phyloP scores from a whole-genome alignment of 2,329 filamentous ascomycete genomes.

The Biscogniauxia marginata region DNA sequence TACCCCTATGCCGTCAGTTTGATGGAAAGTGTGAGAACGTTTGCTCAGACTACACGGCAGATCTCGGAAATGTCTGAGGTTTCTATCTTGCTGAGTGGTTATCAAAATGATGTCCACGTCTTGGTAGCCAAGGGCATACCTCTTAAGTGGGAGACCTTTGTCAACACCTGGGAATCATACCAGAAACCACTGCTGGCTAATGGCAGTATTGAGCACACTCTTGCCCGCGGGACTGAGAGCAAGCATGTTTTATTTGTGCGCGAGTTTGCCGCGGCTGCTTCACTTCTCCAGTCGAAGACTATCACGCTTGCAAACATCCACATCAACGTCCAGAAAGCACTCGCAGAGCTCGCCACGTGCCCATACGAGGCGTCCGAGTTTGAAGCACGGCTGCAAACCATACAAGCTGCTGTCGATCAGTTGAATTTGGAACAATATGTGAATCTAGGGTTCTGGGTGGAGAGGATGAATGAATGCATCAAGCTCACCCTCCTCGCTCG shows the following conservation, averaged over 20 bases:
- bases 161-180: slow-evolving; percentile 92
- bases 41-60: slow-evolving; percentile 81
- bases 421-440: slow-evolving; percentile 95
- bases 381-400: slow-evolving; percentile 73
- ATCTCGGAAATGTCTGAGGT: slow-evolving; percentile 87
- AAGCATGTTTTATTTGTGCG: slow-evolving; percentile 96
- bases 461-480: slow-evolving; percentile 80
- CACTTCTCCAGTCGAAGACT: slow-evolving; percentile 85
- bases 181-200: slow-evolving; percentile 62
- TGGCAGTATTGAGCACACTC: slow-evolving; percentile 56
- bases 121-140: slow-evolving; percentile 85
- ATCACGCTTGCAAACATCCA: slow-evolving; percentile 76
- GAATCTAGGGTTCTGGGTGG: slow-evolving; percentile 88
- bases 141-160: slow-evolving; percentile 95
- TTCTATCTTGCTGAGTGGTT: slow-evolving; percentile 82
- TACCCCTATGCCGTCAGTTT: slow-evolving; percentile 97
- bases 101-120: slow-evolving; percentile 84
- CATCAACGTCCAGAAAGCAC: slow-evolving; percentile 74
- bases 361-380: slow-evolving; percentile 80
- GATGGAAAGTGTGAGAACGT: slow-evolving; percentile 97
- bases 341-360: slow-evolving; percentile 81
- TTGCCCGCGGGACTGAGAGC: slow-evolving; percentile 65
- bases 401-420: slow-evolving; percentile 93
- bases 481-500: slow-evolving; percentile 77
- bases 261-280: slow-evolving; percentile 85